Conservation (phyloP, 257 asterid species). For the Petrea volubilis region DNA sequence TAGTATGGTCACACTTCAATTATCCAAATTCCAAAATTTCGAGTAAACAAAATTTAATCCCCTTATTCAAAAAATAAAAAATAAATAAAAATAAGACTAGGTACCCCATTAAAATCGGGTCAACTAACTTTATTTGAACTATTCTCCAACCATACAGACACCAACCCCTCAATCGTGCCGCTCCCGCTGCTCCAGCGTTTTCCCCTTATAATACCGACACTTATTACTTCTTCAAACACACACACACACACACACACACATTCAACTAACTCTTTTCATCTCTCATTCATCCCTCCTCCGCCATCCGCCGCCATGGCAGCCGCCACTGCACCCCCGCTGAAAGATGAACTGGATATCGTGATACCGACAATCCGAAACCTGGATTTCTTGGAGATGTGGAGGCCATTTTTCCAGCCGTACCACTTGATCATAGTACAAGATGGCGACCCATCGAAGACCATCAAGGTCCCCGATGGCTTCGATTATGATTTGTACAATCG, state of each 20-base stretch:
- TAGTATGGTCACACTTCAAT: too few relatives aligned
- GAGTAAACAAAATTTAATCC: neutral
- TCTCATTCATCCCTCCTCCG: neutral
- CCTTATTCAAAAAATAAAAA: neutral
- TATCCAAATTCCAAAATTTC: neutral
- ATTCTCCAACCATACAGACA: slow-evolving; percentile 42
- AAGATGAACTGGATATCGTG: slow-evolving; percentile 86
- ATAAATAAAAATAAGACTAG: slow-evolving; percentile 2
- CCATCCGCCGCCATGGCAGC: slow-evolving; percentile 43
- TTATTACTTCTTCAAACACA: neutral
- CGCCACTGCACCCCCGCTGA: slow-evolving; percentile 49
- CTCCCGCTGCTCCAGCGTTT: slow-evolving; percentile 29
- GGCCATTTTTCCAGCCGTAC: slow-evolving; percentile 79
- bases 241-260: neutral
- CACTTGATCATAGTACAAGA: slow-evolving; percentile 92
- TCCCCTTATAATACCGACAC: slow-evolving; percentile 21
- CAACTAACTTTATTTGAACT: slow-evolving; percentile 32
- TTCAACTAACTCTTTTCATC: neutral
- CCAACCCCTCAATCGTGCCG: slow-evolving; percentile 8
- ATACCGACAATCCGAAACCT: slow-evolving; percentile 90
- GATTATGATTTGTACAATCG: slow-evolving; percentile 80
- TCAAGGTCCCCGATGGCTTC: slow-evolving; percentile 83
- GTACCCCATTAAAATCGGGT: slow-evolving; percentile 29
- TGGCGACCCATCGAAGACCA: slow-evolving; percentile 80
- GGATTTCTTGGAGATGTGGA: slow-evolving; percentile 93